Evolutionary conservation across 306 rosid species (phyloP), one percentile per base, ranked within the genome.

Genomic region (Cercis canadensis): DNA sequence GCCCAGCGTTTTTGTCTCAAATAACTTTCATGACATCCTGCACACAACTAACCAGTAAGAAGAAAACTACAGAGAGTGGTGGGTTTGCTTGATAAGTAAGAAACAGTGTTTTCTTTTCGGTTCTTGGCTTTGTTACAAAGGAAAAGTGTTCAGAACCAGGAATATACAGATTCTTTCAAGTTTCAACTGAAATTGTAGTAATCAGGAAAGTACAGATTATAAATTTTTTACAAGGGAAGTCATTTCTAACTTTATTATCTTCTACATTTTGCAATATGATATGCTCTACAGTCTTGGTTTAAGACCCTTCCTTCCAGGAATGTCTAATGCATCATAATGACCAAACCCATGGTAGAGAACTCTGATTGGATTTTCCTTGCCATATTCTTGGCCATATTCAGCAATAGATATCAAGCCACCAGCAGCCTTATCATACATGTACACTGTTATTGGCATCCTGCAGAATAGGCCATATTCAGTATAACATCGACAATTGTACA

Each of bases 361-460:
- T 73, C 81, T 82, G 61, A 90, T 83, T 31, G 97, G 97, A 73
- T 89, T 84, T 34, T 89, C 85, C 65, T 78, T 84, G 37, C 95
- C 92, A 17, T 94, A 89, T 72, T 94, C 98, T 84, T 90, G 80
- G 57, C 97, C 98, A 75, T 94, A 94, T 80, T 90, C 96, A 6
- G 98, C 98, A 33, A 94, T 94, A 60, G 95, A 81, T 73, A 94
- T 94, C 82, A 94, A 80, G 46, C 97, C 98, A 49, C 88, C 92
- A 10, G 87, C 90, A 24, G 81, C 92, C n/a, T 71, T 21, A 75
- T 94, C 96, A 59, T 84, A 70, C 96, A 94, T 94, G 89, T 89
- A 94, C 53, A 90, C 98, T 49, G 77, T 90, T 75, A 94, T 89
- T n/a, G 98, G 96, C 90, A 92, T 85, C 77, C 98, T 94, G 90